These are phyloP conservation scores for Kluyveromyces marxianus DNA, from an alignment of 1,139 yeast species.

Conservation along the genomic window DNA sequence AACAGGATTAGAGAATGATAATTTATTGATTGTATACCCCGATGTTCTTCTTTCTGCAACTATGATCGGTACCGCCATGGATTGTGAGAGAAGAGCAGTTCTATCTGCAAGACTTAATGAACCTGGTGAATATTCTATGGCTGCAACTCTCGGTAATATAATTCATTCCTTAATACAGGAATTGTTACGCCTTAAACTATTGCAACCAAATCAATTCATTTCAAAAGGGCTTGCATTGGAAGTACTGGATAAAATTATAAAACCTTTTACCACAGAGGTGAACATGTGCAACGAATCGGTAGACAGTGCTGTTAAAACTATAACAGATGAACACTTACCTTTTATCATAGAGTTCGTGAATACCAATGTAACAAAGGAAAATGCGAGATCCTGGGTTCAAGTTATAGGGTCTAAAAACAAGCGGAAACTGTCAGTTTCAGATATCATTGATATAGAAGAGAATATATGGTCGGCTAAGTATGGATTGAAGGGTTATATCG, in stretches of 20 bases:
- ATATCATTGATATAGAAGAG: conserved; percentile 79
- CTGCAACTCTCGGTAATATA: conserved; percentile 68
- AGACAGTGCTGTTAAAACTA: conserved; percentile 40
- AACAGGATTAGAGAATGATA: conserved; percentile 51
- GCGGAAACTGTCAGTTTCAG: conserved; percentile 46
- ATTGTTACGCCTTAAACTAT: conserved; percentile 44
- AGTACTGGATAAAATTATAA: conserved; percentile 41
- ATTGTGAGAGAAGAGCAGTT: conserved; percentile 66
- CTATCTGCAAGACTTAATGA: conserved; percentile 45
- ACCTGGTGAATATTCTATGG: conserved; percentile 51
- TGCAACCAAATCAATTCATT: conserved; percentile 7
- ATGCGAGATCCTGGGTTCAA: conserved; percentile 22
- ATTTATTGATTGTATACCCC: conserved; percentile 72
- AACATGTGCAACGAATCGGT: conserved; percentile 49
- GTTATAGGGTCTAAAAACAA: conserved; percentile 38
- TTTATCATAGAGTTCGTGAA: conserved; percentile 60
- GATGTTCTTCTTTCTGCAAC: conserved; percentile 80
- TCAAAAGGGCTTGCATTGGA: conserved; percentile 3
- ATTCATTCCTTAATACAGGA: conserved; percentile 74
- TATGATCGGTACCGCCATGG: conserved; percentile 64
- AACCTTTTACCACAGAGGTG: conserved; percentile 42
- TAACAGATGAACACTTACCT: conserved; percentile 44
- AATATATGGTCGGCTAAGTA: conserved; percentile 84
- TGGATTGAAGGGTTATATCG: conserved; percentile 89
- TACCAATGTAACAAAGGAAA: conserved; percentile 32